These are phyloP conservation scores for Pachyrhizus erosus DNA, from an alignment of 306 rosid species.

Conservation along the genomic window DNA sequence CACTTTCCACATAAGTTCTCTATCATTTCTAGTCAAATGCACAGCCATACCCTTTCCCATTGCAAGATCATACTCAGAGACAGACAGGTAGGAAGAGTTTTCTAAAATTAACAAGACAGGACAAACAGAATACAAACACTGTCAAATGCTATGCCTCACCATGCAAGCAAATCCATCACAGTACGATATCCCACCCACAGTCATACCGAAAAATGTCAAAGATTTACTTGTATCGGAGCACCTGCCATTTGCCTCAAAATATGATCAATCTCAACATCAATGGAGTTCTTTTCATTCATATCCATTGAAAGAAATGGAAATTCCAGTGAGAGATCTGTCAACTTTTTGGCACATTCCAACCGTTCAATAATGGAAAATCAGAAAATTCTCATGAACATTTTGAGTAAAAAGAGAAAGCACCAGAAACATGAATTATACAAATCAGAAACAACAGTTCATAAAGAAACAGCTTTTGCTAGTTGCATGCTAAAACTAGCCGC, in stretches of 20 bases:
- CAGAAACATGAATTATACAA: background rate
- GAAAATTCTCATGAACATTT: background rate
- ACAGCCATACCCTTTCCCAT: background rate
- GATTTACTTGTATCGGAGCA: background rate
- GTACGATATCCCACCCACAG: conserved; percentile 5
- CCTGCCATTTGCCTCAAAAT: background rate
- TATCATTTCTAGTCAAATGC: conserved; percentile 17
- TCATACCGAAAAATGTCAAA: conserved; percentile 7
- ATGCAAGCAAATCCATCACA: conserved; percentile 28
- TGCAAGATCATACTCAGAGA: conserved; percentile 4
- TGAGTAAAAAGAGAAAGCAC: background rate
- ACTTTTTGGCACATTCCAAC: background rate
- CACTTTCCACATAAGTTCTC: background rate
- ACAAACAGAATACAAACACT: conserved; percentile 25
- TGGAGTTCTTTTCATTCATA: conserved; percentile 2
- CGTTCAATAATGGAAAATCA: background rate
- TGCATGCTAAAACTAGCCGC: background rate
- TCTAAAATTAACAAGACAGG: background rate
- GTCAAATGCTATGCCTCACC: background rate
- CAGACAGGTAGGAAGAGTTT: background rate
- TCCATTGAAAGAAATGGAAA: conserved; percentile 27
- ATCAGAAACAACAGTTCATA: background rate
- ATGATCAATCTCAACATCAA: conserved; percentile 30
- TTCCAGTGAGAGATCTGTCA: background rate
- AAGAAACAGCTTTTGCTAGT: background rate